Percentiles rank a stretch among this genome's conserved stretches.
phyloP scores from a whole-genome alignment of 2,329 filamentous ascomycete genomes.

The Lithohypha guttulata region DNA sequence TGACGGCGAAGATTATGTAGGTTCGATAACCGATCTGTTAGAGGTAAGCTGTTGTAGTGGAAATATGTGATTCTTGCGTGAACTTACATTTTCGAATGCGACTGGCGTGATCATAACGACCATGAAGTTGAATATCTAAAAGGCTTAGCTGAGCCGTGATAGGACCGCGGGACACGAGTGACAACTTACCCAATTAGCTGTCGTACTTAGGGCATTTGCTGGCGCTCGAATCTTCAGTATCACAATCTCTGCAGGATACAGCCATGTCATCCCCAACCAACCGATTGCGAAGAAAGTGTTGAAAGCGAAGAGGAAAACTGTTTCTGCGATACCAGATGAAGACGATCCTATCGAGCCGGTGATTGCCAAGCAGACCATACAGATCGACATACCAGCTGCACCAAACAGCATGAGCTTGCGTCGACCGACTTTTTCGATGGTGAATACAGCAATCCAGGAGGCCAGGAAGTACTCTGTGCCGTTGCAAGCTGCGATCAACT shows the following conservation, averaged over 20 bases:
- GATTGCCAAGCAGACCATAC: conserved; percentile 52
- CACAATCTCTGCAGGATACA: conserved; percentile 36
- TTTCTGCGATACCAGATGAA: conserved; percentile 33
- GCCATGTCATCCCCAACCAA: conserved; percentile 27
- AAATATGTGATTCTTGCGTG: no score
- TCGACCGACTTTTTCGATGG: conserved; percentile 43
- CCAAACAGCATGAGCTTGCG: conserved; percentile 64
- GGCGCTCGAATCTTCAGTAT: conserved; percentile 48
- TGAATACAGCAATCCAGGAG: conserved; percentile 42
- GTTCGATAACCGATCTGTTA: conserved; percentile 70
- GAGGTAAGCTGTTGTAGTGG: no score
- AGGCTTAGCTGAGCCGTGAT: no score
- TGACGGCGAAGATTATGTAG: conserved; percentile 68
- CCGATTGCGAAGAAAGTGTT: conserved; percentile 48
- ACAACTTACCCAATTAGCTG: no score
- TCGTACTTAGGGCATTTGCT: conserved; percentile 55
- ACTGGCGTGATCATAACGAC: conserved; percentile 70
- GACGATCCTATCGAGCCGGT: conserved; percentile 29
- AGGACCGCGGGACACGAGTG: no score
- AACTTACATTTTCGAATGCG: conserved; percentile 55
- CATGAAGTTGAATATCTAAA: conserved; percentile 70
- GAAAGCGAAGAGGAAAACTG: conserved; percentile 51
- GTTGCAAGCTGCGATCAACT: conserved; percentile 42
- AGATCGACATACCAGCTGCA: conserved; percentile 51
- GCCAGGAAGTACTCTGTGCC: conserved; percentile 46